Conservation (phyloP, 2,329 filamentous ascomycete species). For the Alternaria ethzedia region DNA sequence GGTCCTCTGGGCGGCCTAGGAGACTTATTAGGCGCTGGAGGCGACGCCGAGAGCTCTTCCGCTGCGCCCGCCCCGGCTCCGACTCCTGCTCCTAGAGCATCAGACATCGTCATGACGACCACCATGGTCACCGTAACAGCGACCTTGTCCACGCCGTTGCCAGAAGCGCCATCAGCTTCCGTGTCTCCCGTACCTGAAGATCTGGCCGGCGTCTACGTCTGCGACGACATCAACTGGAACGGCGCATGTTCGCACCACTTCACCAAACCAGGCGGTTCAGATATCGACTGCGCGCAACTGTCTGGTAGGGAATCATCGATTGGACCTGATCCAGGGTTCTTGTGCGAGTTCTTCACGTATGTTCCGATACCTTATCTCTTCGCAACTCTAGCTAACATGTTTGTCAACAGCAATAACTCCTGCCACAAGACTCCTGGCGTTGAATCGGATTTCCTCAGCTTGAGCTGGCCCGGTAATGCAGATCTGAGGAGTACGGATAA, state of each 20-base stretch:
- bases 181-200: not conserved
- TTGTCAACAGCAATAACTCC: slow-evolving; percentile 24
- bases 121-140: not conserved
- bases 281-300: slow-evolving; percentile 21
- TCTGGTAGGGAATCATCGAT: slow-evolving; percentile 24
- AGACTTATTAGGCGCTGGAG: not conserved
- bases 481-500: slow-evolving; percentile 22
- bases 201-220: slow-evolving; percentile 11
- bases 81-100: not conserved
- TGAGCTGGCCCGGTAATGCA: slow-evolving; percentile 19
- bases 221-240: slow-evolving; percentile 30
- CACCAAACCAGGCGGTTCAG: slow-evolving; percentile 18
- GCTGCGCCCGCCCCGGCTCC: not conserved
- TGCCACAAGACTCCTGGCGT: slow-evolving; percentile 10
- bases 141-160: slow-evolving; percentile 1
- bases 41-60: not conserved
- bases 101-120: not conserved
- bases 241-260: slow-evolving; percentile 23
- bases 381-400: not conserved
- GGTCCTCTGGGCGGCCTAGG: not conserved
- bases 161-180: not conserved
- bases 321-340: slow-evolving; percentile 30
- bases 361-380: no score
- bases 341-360: slow-evolving; percentile 39
- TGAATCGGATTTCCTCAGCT: slow-evolving; percentile 9